Conservation (phyloP, 1,284 basidiomycete species). For the Austropuccinia psidii region DNA sequence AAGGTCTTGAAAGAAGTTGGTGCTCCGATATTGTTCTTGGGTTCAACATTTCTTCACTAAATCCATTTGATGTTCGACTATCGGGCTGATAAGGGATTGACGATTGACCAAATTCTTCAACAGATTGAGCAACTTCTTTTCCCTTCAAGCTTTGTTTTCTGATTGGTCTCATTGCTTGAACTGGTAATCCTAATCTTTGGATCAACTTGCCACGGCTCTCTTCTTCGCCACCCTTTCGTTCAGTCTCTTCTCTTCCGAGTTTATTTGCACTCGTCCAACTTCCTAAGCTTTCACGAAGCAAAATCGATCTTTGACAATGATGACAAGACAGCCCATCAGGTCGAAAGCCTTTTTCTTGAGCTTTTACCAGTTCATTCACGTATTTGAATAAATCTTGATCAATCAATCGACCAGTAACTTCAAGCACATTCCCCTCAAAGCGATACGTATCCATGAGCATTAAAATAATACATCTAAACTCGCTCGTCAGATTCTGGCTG, state of each 20-base stretch:
- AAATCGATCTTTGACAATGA: constrained; percentile 17
- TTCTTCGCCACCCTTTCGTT: neutral
- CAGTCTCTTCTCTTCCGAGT: neutral
- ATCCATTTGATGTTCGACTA: too few species aligned
- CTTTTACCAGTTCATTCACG: constrained; percentile 52
- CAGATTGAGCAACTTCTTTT: constrained; percentile 27
- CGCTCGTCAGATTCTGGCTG: constrained; percentile 57
- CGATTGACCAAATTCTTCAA: too few species aligned
- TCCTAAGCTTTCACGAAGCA: neutral
- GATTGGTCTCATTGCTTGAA: neutral
- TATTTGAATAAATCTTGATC: constrained; percentile 72
- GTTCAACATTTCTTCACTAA: too few species aligned
- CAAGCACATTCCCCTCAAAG: constrained; percentile 80
- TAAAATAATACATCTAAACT: constrained; percentile 80
- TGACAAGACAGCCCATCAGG: constrained; percentile 6
- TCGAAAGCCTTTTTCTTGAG: constrained; percentile 49
- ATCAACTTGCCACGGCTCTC: constrained; percentile 7
- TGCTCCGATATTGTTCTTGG: too few species aligned
- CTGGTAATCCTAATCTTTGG: constrained; percentile 16
- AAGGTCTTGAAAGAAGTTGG: too few species aligned
- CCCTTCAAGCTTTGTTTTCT: constrained; percentile 29
- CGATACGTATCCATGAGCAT: constrained; percentile 92
- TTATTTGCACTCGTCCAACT: neutral
- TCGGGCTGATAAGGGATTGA: too few species aligned
- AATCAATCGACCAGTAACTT: constrained; percentile 73